Base-by-base conservation (phyloP, 768 basidiomycete genomes). In the Nidularia pulvinata region DNA sequence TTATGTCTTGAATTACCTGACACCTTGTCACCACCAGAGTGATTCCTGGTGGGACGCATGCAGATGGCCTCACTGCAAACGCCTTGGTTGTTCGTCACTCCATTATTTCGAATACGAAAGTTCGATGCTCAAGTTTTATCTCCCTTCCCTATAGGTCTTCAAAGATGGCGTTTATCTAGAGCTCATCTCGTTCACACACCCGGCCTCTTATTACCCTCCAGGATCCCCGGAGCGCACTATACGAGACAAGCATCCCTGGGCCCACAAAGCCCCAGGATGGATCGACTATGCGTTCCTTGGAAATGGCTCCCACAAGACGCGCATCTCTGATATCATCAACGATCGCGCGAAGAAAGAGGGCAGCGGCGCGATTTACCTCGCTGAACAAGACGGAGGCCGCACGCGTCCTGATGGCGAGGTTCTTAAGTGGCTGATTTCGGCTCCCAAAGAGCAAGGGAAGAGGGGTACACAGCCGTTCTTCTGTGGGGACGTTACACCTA, bases 401-500 rank as follows among this genome's bases (percentile, higher is more conserved):
- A 73, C 66, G 35, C 73, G 83, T 25, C 66, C 74, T 0, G 85
- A 89, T 53, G 87, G 86, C 2, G 67, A 72, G 34, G 66, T 74
- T 10, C 56, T 91, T 46, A 65, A 80, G 59, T 90, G 88, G 87
- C 61, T 84, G 39, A 78, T 88, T 37, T 79, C 72, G 2, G 65
- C 71, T 3, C 73, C 84, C 1, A 14, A 50, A 36, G 60, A 49
- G 25, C 36, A 9, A 50, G 50, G 45, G 34, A 57, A 45, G 16
- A 59, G 67, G 9, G 77, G 78, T 2, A 58, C 61, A 1, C 64
- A 84, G 14, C 88, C 89, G 6, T 91, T 91, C 61, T 91, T 86
- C 65, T 91, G 89, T 59, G 86, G 86, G 10, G 89, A 91, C 60
- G 69, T 88, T 2, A 89, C 87, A 3, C 81, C 85, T 2, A 70